Evolutionary conservation across 1,284 basidiomycete species (phyloP).

Genomic region (Malassezia furfur): DNA sequence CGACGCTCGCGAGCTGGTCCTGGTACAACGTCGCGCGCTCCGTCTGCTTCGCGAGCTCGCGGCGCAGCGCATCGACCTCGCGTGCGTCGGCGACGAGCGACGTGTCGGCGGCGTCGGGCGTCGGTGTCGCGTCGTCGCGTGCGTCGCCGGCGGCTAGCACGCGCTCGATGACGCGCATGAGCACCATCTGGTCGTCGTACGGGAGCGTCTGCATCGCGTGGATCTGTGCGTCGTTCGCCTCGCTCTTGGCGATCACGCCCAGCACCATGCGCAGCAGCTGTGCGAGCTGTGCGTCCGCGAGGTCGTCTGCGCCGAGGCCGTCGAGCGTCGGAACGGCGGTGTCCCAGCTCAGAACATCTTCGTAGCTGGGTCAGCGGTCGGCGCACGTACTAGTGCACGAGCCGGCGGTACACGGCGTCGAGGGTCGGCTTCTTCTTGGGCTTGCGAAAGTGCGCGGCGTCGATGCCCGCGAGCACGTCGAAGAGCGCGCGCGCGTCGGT

Average conservation of each 20-base stretch:
- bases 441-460: not conserved
- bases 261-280: conserved; percentile 74
- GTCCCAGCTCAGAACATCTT: not conserved
- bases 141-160: conserved; percentile 22
- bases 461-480: conserved; percentile 1
- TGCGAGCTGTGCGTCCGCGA: conserved; percentile 55
- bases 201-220: conserved; percentile 69
- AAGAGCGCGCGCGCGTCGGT: not conserved
- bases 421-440: not conserved
- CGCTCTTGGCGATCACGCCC: conserved; percentile 76
- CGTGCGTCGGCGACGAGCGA: not conserved
- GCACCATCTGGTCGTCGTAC: conserved; percentile 67
- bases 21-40: not conserved
- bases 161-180: conserved; percentile 58
- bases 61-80: conserved; percentile 2
- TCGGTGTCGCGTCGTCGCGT: not conserved
- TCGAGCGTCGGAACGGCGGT: not conserved
- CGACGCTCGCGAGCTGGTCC: conserved; percentile 6
- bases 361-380: conserved; percentile 2
- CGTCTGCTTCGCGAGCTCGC: conserved; percentile 2
- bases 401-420: not conserved
- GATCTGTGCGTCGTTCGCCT: conserved; percentile 66
- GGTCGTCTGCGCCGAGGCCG: not conserved
- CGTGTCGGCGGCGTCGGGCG: not conserved
- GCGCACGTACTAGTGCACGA: conserved; percentile 4